Evolutionary conservation across 768 basidiomycete species (phyloP).

Genomic region (Termitomyces titanicus): DNA sequence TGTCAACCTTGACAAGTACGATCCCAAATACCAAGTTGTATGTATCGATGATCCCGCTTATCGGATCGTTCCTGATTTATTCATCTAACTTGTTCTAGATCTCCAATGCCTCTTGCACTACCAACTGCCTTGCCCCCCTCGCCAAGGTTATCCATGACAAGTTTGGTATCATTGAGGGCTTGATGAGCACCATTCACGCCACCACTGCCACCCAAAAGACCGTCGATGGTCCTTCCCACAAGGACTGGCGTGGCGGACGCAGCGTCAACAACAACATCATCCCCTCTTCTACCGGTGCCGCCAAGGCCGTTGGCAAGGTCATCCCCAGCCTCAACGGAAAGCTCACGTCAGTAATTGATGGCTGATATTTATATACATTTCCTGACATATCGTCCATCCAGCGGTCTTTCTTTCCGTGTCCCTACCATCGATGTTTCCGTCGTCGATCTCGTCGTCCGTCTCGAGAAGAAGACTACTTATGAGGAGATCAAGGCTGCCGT

Average conservation of each 20-base stretch:
- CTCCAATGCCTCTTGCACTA: constrained; percentile 99
- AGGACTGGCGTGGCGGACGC: constrained; percentile 98
- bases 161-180: constrained; percentile 91
- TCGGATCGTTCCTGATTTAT: constrained; percentile 3
- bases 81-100: constrained; percentile 42
- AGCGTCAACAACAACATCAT: constrained; percentile 98
- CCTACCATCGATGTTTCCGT: constrained; percentile 96
- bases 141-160: constrained; percentile 99
- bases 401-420: constrained; percentile 95
- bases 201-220: constrained; percentile 96
- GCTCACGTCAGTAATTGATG: constrained; percentile 72
- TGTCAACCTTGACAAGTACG: constrained; percentile 94
- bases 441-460: constrained; percentile 93
- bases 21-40: constrained; percentile 83
- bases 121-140: constrained; percentile 99
- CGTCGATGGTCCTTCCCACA: constrained; percentile 90
- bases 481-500: constrained; percentile 86
- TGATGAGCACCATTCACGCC: constrained; percentile 98
- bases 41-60: constrained; percentile 26
- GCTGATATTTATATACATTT: neutral
- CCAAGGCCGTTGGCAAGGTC: constrained; percentile 98
- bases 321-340: constrained; percentile 96
- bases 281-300: constrained; percentile 97
- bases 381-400: constrained; percentile 22
- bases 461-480: constrained; percentile 83